Percentiles rank a stretch among this genome's conserved stretches.
Conservation (phyloP, 768 basidiomycete species). For the Amanita pseudoporphyria region DNA sequence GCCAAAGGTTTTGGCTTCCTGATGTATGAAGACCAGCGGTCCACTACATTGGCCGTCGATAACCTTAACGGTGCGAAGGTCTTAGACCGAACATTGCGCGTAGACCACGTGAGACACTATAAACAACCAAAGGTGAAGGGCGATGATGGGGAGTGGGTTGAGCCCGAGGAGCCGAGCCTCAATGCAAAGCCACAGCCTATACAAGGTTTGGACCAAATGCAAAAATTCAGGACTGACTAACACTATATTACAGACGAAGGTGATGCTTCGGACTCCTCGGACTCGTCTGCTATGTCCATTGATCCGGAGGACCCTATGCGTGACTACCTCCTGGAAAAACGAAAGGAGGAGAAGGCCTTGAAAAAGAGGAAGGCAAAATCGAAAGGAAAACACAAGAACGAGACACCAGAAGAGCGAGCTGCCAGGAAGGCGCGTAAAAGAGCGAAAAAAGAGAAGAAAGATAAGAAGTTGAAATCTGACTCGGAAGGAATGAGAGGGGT, state of each 20-base stretch:
- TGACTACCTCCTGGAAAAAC: conserved; percentile 76
- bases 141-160: conserved; percentile 79
- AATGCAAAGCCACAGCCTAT: conserved; percentile 77
- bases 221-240: neutral
- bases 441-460: conserved; percentile 43
- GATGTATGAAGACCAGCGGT: conserved; percentile 99
- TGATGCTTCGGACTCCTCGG: conserved; percentile 56
- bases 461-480: conserved; percentile 44
- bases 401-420: conserved; percentile 71
- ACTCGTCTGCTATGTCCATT: conserved; percentile 53
- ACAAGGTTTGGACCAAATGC: conserved; percentile 16
- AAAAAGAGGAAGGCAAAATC: conserved; percentile 57
- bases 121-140: conserved; percentile 74
- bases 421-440: conserved; percentile 68
- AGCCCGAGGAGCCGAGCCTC: conserved; percentile 75
- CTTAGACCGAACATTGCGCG: conserved; percentile 77
- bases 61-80: conserved; percentile 95
- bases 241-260: conserved; percentile 32
- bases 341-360: conserved; percentile 57
- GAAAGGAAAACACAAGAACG: conserved; percentile 62
- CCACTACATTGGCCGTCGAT: conserved; percentile 93
- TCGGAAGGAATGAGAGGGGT: conserved; percentile 56
- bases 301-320: conserved; percentile 99
- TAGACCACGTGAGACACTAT: conserved; percentile 90
- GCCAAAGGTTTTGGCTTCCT: conserved; percentile 89